These are phyloP conservation scores for Aspergillus affinis DNA, from an alignment of 495 filamentous ascomycete genomes.

Conservation along the genomic window DNA sequence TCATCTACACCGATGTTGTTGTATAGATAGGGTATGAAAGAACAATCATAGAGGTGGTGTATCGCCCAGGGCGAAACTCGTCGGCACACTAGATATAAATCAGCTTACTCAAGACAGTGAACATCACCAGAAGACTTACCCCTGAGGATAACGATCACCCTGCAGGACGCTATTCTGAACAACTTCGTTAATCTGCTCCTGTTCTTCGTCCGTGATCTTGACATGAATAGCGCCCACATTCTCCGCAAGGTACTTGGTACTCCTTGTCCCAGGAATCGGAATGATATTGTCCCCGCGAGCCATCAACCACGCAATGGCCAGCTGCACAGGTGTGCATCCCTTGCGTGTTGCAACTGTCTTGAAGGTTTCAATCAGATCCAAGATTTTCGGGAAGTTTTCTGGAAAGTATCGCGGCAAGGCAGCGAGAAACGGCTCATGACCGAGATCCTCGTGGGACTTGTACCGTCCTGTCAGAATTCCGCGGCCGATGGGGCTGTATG, in stretches of 20 bases:
- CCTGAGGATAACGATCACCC: neutral
- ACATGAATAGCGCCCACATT: conserved; percentile 37
- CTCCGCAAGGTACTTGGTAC: conserved; percentile 55
- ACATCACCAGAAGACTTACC: neutral
- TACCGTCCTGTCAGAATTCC: conserved; percentile 38
- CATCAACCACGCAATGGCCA: conserved; percentile 53
- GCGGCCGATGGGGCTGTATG: conserved; percentile 46
- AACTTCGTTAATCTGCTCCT: neutral
- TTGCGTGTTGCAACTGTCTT: conserved; percentile 46
- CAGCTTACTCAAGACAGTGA: neutral
- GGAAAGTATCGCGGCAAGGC: conserved; percentile 45
- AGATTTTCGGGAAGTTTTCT: conserved; percentile 51
- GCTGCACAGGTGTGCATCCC: conserved; percentile 43
- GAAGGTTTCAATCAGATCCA: conserved; percentile 41
- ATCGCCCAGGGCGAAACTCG: neutral
- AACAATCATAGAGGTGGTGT: neutral
- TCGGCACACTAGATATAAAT: neutral
- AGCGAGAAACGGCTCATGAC: conserved; percentile 27
- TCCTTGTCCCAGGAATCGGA: conserved; percentile 59
- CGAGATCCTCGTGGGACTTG: conserved; percentile 34
- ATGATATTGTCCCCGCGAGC: conserved; percentile 54
- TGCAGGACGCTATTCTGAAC: neutral
- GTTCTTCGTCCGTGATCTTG: neutral
- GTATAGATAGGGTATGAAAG: no score
- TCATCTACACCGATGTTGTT: no score